Conservation (phyloP, 2,329 filamentous ascomycete species). For the Talaromyces albobiverticillius region DNA sequence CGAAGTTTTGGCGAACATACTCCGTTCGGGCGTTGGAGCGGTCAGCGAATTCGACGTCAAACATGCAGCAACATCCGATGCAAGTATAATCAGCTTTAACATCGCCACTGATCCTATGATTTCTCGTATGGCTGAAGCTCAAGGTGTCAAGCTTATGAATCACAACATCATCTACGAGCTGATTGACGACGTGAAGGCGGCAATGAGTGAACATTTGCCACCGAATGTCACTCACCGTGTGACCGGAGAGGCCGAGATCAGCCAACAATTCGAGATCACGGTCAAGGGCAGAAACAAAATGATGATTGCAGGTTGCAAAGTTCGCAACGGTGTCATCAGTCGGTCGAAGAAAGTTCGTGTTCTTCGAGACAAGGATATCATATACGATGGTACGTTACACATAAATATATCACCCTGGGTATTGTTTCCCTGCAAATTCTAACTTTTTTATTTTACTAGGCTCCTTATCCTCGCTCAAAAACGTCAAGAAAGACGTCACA, state of each 20-base stretch:
- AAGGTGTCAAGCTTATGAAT: constrained; percentile 74
- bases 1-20: constrained; percentile 73
- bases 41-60: constrained; percentile 86
- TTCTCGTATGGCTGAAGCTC: constrained; percentile 64
- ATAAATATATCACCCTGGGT: background rate
- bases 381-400: constrained; percentile 69
- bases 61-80: constrained; percentile 73
- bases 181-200: constrained; percentile 49
- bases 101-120: constrained; percentile 66
- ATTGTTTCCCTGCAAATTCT: constrained; percentile 8
- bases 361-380: constrained; percentile 63
- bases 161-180: constrained; percentile 65
- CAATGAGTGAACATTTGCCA: constrained; percentile 67
- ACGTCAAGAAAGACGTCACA: constrained; percentile 84
- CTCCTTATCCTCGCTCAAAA: constrained; percentile 75
- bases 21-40: constrained; percentile 73
- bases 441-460: constrained; percentile 50
- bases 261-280: constrained; percentile 80
- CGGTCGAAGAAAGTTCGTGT: constrained; percentile 67
- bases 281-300: constrained; percentile 67
- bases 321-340: constrained; percentile 74
- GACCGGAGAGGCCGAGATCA: constrained; percentile 81
- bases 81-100: constrained; percentile 85
- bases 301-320: constrained; percentile 81
- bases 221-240: constrained; percentile 67